phyloP scores from a whole-genome alignment of 805 yeast species.

The Scheffersomyces coipomensis region DNA sequence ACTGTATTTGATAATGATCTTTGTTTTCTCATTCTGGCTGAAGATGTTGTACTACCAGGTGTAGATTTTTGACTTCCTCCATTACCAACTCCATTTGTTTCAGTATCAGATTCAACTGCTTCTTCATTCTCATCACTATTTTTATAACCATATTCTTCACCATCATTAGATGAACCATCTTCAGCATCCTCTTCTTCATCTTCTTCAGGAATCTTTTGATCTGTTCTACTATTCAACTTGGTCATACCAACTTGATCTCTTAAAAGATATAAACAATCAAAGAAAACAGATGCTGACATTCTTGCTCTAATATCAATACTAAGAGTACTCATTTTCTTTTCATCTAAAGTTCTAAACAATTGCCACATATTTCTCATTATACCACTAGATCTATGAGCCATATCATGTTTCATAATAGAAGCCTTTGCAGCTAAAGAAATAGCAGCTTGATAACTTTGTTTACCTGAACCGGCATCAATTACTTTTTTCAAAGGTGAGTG shows the following conservation, averaged over 20 bases:
- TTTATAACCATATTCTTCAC: conserved; percentile 19
- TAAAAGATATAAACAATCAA: conserved; percentile 83
- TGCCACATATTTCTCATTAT: conserved; percentile 96
- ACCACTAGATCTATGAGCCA: conserved; percentile 90
- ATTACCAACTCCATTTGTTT: conserved; percentile 8
- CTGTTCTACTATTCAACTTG: conserved; percentile 44
- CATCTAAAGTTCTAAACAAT: conserved; percentile 66
- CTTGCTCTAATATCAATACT: conserved; percentile 70
- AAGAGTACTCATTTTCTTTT: conserved; percentile 39
- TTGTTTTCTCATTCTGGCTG: conserved; percentile 32
- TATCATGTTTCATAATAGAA: conserved; percentile 85
- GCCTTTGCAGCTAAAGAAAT: conserved; percentile 71
- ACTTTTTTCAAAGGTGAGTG: conserved; percentile 71
- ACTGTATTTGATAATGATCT: conserved; percentile 54
- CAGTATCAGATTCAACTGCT: conserved; percentile 21
- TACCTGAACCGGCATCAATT: conserved; percentile 71
- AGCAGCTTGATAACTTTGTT: conserved; percentile 64
- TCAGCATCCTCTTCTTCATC: conserved; percentile 29
- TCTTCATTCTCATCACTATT: conserved; percentile 12
- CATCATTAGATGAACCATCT: conserved; percentile 21
- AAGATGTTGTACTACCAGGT: conserved; percentile 37
- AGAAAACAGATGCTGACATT: conserved; percentile 90
- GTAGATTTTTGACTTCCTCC: conserved; percentile 30
- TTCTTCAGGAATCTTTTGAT: conserved; percentile 15
- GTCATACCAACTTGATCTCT: conserved; percentile 88